Evolutionary conservation across 305 asterid genomes (phyloP), one percentile per base, ranked within the genome.

Genomic region (Andrographis paniculata): DNA sequence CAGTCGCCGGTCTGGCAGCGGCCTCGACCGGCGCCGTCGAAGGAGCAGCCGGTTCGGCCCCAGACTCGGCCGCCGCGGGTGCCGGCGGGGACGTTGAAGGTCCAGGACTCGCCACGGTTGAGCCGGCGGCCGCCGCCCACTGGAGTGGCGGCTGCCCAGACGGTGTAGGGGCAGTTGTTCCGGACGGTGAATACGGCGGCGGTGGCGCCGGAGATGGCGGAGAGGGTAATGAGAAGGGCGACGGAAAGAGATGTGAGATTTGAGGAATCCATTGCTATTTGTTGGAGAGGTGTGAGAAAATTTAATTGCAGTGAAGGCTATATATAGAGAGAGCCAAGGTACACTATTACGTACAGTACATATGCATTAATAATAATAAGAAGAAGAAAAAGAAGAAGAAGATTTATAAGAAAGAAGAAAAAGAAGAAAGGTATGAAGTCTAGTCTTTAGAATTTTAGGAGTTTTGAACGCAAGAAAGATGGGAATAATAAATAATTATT

Each of bases 141-240:
- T 0, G 74, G 75, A 0, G 43, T 31, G 8, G 72, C 62, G 0
- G 76, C 79, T 0, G 76, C 73, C 79, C 79, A 73, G 12, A 73
- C 55, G 0, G 76, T 59, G 59, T 27, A 53, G 22, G 65, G 67
- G 40, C 82, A 75, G 17, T 75, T 65, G 74, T 75, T 75, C 2
- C 22, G 69, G 41, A 75, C 22, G 8, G 27, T 37, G 44, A 72
- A 71, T 9, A 46, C 48, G 55, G 73, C 65, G 18, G 73, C 69
- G 13, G 23, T 3, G 40, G 69, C 36, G 37, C n/a, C 8, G 33
- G 48, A 12, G 11, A 55, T 56, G 55, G 20, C 0, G 10, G 62
- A 12, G 53, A 65, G 37, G 19, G 12, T 0, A 7, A 33, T 33
- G 38, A 33, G n/a, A 33, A 64, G 36, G 20, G 47, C 10, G 22